These are phyloP conservation scores for Paecilomyces sp. DNA, from an alignment of 2,329 filamentous ascomycete species.

Conservation along the genomic window DNA sequence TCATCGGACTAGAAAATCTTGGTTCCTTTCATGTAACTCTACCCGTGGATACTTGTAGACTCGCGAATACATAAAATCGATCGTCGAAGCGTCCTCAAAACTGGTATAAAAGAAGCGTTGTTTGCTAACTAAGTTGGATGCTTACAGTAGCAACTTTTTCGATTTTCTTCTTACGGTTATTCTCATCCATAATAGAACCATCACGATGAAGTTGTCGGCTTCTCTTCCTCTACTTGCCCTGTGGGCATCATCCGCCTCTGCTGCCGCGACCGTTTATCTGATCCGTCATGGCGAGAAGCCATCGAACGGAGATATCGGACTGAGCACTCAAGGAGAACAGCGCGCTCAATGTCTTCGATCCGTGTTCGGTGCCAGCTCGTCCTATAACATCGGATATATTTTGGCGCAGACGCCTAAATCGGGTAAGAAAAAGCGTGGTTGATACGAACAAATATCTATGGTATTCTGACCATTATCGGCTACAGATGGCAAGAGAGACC, in stretches of 20 bases:
- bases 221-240: background rate
- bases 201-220: background rate
- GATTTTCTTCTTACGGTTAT: background rate
- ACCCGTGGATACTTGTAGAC: background rate
- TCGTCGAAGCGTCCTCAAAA: background rate
- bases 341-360: conserved; percentile 53
- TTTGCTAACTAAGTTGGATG: background rate
- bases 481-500: conserved; percentile 43
- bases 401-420: conserved; percentile 50
- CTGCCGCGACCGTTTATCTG: conserved; percentile 49
- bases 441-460: background rate
- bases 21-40: background rate
- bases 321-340: conserved; percentile 46
- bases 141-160: too few relatives aligned
- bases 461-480: conserved; percentile 8
- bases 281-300: conserved; percentile 62
- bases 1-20: background rate
- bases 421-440: conserved; percentile 13
- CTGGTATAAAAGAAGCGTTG: background rate
- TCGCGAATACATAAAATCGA: background rate
- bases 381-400: conserved; percentile 52
- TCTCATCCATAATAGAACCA: background rate
- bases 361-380: conserved; percentile 48
- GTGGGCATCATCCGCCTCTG: conserved; percentile 3
- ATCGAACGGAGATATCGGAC: conserved; percentile 38